Percentiles rank a stretch among this genome's conserved stretches.
These are phyloP conservation scores for Daedaleopsis nitida DNA, from an alignment of 768 basidiomycete species.

Conservation along the genomic window DNA sequence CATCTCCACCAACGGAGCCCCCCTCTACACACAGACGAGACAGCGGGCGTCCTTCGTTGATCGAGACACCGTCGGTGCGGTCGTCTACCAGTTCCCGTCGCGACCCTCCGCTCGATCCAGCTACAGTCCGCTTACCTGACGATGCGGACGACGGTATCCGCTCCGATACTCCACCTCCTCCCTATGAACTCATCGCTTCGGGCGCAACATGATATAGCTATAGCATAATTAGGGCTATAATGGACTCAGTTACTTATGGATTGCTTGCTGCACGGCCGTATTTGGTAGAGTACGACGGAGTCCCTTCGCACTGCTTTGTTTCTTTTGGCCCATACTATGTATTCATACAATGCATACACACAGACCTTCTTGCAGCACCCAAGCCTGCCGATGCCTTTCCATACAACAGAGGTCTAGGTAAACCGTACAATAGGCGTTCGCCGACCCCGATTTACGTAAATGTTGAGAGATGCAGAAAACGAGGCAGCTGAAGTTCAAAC, in stretches of 20 bases:
- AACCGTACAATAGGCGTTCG: not conserved
- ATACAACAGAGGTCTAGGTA: not conserved
- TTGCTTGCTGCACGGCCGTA: not conserved
- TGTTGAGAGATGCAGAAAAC: slow-evolving; percentile 15
- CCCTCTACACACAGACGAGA: not conserved
- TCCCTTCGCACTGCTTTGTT: not conserved
- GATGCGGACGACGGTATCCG: slow-evolving; percentile 13
- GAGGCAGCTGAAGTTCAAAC: slow-evolving; percentile 11
- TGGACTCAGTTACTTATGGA: not conserved
- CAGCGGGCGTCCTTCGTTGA: not conserved
- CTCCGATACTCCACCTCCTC: slow-evolving; percentile 21
- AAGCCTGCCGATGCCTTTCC: too few relatives aligned
- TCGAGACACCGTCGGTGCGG: not conserved
- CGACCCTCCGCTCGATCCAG: not conserved
- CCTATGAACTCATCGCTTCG: slow-evolving; percentile 20
- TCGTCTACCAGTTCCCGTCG: not conserved
- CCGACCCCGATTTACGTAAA: slow-evolving; percentile 17
- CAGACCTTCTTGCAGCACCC: not conserved
- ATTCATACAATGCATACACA: not conserved
- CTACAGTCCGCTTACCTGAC: slow-evolving; percentile 13
- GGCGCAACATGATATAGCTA: not conserved
- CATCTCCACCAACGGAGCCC: slow-evolving; percentile 1
- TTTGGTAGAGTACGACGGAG: not conserved
- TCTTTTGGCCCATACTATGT: not conserved
- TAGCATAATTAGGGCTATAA: not conserved